Evolutionary conservation across 495 filamentous ascomycete genomes (phyloP), one percentile per base, ranked within the genome.

Genomic region (Pyronema omphalodes): DNA sequence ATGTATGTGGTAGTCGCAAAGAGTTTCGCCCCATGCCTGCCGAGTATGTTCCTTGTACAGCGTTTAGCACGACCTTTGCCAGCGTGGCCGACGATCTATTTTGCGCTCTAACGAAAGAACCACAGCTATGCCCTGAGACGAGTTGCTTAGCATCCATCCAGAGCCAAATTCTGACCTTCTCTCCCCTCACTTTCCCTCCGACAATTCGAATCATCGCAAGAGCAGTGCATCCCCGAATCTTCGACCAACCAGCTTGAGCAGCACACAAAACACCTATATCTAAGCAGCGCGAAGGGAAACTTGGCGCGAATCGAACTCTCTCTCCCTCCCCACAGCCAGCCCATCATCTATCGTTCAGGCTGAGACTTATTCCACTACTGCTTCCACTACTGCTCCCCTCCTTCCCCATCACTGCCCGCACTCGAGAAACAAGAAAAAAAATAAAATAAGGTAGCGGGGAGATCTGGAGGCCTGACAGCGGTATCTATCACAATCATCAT

Each of bases 71-170:
- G 11, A 14, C 14, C 14, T 43, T 47, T 15, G 44, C 44, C 50
- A 34, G 29, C 50, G 50, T 52, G 50, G 50, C 50, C 50, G 50
- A 52, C 50, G 50, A 52, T 52, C 50, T 43, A 52, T 52, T 43
- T 52, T 40, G 14, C 37, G 12, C 37, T 37, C 33, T 51, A 9
- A 12, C 23, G 29, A 34, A 34, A 17, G n/a, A 51, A 12, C 29
- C 33, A 34, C 48, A 51, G 48, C 34, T 51, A 18, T 18, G 44
- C 44, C n/a, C 44, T 47, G 9, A 17, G 12, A 12, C 44, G 11
- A 15, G 12, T 29, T 18, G 9, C 12, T 11, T 29, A 23, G 18
- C 14, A 12, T 47, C 44, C 14, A 12, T 47, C 44, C 44, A 11
- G 12, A 12, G 19, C 18, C 44, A 29, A n/a, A 11, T 17, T 47